Conservation (phyloP, 306 rosid genomes). For the Aeschynomene evenia region DNA sequence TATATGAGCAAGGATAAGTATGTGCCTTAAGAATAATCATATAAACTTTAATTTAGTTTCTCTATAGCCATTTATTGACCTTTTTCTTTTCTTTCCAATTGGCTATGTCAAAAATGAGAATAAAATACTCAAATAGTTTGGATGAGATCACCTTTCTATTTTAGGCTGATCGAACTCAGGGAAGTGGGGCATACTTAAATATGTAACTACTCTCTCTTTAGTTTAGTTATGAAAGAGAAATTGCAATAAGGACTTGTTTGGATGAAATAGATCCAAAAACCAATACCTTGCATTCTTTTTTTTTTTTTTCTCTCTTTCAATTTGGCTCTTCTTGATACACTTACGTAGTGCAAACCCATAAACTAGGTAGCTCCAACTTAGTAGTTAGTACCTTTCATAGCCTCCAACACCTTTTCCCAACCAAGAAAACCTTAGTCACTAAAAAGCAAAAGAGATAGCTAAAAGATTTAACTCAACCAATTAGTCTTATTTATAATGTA, state of each 20-base stretch:
- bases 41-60: not conserved
- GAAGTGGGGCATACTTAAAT: slow-evolving; percentile 51
- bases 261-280: slow-evolving; percentile 34
- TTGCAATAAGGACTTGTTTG: slow-evolving; percentile 26
- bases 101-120: slow-evolving; percentile 27
- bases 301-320: too few relatives aligned
- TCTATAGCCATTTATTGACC: not conserved
- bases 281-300: slow-evolving; percentile 32
- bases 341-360: slow-evolving; percentile 20
- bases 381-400: slow-evolving; percentile 23
- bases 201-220: too few relatives aligned
- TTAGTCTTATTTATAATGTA: not conserved
- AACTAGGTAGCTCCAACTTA: slow-evolving; percentile 13
- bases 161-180: slow-evolving; percentile 46
- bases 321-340: slow-evolving; percentile 37
- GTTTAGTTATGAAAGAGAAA: slow-evolving; percentile 43
- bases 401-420: slow-evolving; percentile 9
- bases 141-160: slow-evolving; percentile 45
- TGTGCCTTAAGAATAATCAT: not conserved
- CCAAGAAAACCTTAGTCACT: slow-evolving; percentile 25
- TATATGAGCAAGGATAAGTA: not conserved
- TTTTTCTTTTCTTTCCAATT: not conserved
- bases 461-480: not conserved
- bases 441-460: not conserved
- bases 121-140: slow-evolving; percentile 15